These are phyloP conservation scores for Globisporangium camurandrum DNA, from an alignment of 352 stramenopile genomes.

Conservation along the genomic window DNA sequence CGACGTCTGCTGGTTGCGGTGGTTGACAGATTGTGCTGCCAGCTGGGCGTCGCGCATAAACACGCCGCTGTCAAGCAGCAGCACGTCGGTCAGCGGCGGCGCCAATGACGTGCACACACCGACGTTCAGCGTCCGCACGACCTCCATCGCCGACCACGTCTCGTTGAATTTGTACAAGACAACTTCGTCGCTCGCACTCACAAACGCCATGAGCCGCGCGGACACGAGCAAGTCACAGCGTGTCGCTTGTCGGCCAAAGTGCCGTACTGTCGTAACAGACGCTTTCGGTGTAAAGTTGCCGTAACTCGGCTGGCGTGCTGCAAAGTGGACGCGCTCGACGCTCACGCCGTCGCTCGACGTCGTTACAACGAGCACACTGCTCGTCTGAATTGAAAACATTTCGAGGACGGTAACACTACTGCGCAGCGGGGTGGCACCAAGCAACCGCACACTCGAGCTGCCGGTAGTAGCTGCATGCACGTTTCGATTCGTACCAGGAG, in stretches of 20 bases:
- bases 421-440: conserved; percentile 4
- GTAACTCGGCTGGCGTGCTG: neutral
- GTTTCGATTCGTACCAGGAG: too few species aligned
- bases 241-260: conserved; percentile 4
- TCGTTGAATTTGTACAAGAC: conserved; percentile 15
- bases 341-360: neutral
- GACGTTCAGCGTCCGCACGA: conserved; percentile 5
- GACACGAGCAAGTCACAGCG: conserved; percentile 3
- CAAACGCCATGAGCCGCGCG: conserved; percentile 8
- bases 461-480: neutral
- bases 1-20: conserved; percentile 40
- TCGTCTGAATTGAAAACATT: conserved; percentile 8
- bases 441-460: neutral
- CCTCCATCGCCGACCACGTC: conserved; percentile 10
- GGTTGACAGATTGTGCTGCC: conserved; percentile 31
- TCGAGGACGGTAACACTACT: conserved; percentile 1
- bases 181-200: neutral
- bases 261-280: neutral
- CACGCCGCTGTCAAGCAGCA: conserved; percentile 15
- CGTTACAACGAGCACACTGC: conserved; percentile 5
- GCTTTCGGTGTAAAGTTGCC: neutral
- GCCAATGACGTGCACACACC: conserved; percentile 13
- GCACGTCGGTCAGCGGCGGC: conserved; percentile 7
- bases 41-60: conserved; percentile 25
- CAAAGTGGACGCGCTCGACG: conserved; percentile 10